phyloP scores from a whole-genome alignment of 2,329 filamentous ascomycete genomes.

The Albophoma yamanashiensis region DNA sequence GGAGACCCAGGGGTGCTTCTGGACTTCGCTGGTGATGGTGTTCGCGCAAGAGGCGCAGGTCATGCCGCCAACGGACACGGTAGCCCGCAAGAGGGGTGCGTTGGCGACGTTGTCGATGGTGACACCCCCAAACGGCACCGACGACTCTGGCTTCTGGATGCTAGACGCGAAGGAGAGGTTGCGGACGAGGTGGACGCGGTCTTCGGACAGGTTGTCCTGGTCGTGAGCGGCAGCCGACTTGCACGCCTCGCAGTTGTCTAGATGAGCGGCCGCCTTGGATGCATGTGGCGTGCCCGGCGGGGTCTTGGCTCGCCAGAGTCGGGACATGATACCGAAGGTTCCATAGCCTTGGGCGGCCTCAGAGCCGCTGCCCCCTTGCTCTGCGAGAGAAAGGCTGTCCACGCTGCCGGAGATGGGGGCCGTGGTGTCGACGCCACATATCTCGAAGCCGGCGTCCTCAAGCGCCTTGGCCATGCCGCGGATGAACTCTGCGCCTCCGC shows the following conservation, averaged over 20 bases:
- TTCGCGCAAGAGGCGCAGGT: constrained; percentile 61
- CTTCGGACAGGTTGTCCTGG: constrained; percentile 2
- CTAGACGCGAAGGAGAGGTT: constrained; percentile 2
- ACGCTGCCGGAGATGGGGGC: constrained; percentile 18
- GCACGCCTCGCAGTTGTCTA: constrained; percentile 27
- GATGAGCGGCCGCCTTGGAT: constrained; percentile 18
- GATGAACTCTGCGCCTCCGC: constrained; percentile 28
- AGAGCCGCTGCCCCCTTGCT: constrained; percentile 12
- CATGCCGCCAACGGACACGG: constrained; percentile 59
- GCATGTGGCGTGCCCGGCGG: constrained; percentile 12
- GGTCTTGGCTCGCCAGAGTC: constrained; percentile 16
- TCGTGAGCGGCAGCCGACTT: constrained; percentile 10
- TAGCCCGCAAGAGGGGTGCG: constrained; percentile 32
- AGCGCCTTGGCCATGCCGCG: constrained; percentile 36
- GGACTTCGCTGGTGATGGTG: constrained; percentile 48
- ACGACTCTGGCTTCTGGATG: constrained; percentile 2
- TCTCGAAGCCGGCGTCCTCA: constrained; percentile 47
- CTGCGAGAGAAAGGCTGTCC: constrained; percentile 10
- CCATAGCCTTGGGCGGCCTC: constrained; percentile 8
- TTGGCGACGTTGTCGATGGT: constrained; percentile 7
- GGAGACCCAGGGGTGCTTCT: constrained; percentile 44
- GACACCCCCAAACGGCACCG: constrained; percentile 12
- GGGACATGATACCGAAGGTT: constrained; percentile 19
- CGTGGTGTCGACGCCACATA: constrained; percentile 36
- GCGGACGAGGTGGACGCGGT: not conserved